Percentiles rank a stretch among this genome's conserved stretches.
These are phyloP conservation scores for Leccinum fallax DNA, from an alignment of 1,284 basidiomycete species.

Conservation along the genomic window DNA sequence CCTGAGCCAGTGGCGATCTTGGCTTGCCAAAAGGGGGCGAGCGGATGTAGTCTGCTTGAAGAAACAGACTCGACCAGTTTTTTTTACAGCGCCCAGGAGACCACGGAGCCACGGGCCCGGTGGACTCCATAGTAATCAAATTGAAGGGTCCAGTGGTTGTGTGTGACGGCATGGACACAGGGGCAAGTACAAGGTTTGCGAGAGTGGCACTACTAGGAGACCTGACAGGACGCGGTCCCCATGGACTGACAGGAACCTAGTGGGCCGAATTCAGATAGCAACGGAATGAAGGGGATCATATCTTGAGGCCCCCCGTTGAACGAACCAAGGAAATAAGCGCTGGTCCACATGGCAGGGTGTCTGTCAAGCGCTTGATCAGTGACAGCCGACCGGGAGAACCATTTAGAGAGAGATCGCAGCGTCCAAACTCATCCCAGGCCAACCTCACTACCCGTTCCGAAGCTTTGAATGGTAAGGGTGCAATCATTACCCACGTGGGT, in stretches of 20 bases:
- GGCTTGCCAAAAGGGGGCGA: slow-evolving; percentile 7
- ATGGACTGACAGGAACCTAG: slow-evolving; percentile 17
- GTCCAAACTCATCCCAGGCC: background rate
- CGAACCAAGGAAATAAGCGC: slow-evolving; percentile 2
- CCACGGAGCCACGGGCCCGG: slow-evolving; percentile 23
- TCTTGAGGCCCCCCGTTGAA: background rate
- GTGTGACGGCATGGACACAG: slow-evolving; percentile 13
- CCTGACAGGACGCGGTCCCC: slow-evolving; percentile 10
- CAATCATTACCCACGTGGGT: slow-evolving; percentile 3
- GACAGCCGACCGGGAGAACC: slow-evolving; percentile 10
- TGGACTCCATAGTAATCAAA: slow-evolving; percentile 28
- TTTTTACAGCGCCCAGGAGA: background rate
- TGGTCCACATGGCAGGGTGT: slow-evolving; percentile 3
- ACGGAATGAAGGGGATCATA: slow-evolving; percentile 1
- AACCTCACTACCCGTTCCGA: background rate
- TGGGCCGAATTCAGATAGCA: slow-evolving; percentile 8
- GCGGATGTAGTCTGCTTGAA: background rate
- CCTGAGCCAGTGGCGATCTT: slow-evolving; percentile 33
- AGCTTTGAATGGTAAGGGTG: background rate
- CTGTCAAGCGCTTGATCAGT: background rate
- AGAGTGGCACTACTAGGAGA: slow-evolving; percentile 5
- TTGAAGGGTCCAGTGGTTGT: slow-evolving; percentile 18
- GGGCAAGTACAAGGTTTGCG: slow-evolving; percentile 3
- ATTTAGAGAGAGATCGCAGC: background rate
- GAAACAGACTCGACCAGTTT: slow-evolving; percentile 14